phyloP scores from a whole-genome alignment of 176 grass and related monocot species.

The Leersia perrieri region DNA sequence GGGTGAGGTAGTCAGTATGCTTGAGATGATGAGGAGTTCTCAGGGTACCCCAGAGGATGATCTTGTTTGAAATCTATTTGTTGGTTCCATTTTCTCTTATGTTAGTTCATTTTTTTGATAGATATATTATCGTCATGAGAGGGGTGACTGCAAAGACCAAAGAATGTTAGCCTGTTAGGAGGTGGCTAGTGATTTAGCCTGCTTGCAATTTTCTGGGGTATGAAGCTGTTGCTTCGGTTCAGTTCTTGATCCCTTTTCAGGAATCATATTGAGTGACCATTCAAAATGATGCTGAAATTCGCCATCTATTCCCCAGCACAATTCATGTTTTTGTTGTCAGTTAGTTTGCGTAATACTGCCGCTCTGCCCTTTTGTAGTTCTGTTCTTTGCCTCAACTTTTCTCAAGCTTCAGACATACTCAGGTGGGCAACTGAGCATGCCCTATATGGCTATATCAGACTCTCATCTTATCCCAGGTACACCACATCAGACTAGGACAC shows the following conservation, averaged over 20 bases:
- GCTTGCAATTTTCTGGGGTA: neutral
- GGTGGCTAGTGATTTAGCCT: slow-evolving; percentile 21
- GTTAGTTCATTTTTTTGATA: slow-evolving; percentile 13
- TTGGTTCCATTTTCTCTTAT: neutral
- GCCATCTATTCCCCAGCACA: neutral
- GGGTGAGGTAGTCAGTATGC: slow-evolving; percentile 61
- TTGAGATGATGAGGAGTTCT: slow-evolving; percentile 67
- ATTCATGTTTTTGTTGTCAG: neutral
- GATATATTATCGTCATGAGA: neutral
- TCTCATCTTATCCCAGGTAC: no score
- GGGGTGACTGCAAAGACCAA: neutral
- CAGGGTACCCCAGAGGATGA: slow-evolving; percentile 54
- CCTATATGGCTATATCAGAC: no score
- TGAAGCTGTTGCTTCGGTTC: slow-evolving; percentile 10
- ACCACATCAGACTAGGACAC: no score
- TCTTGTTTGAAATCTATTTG: slow-evolving; percentile 40
- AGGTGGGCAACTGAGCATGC: neutral
- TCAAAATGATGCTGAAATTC: neutral
- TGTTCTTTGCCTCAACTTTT: neutral
- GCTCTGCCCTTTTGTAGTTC: neutral
- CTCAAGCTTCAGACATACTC: neutral
- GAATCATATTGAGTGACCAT: neutral
- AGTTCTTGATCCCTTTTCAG: neutral
- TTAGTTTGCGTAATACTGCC: neutral
- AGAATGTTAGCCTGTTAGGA: slow-evolving; percentile 2